Conservation (phyloP, 768 basidiomycete species). For the Kwoniella heveanensis region DNA sequence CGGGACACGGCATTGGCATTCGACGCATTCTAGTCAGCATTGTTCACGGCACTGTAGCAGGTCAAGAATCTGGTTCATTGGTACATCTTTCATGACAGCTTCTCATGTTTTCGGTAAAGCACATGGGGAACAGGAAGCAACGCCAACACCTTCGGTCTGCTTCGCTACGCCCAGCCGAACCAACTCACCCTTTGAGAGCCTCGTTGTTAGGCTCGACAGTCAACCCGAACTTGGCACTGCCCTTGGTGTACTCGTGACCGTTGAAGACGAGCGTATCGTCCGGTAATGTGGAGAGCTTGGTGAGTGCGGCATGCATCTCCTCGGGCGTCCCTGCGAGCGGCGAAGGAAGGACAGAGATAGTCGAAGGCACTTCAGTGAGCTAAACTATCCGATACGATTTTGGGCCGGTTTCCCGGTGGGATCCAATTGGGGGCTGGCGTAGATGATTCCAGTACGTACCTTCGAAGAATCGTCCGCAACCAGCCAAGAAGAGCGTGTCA, state of each 20-base stretch:
- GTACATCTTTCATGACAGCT: neutral
- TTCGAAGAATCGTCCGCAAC: conserved; percentile 95
- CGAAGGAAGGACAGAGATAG: no score
- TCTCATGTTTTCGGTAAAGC: neutral
- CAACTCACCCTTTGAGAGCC: conserved; percentile 61
- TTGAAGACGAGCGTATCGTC: conserved; percentile 77
- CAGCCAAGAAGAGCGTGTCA: conserved; percentile 81
- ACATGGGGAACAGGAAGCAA: neutral
- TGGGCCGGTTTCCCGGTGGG: no score
- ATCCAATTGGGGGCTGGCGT: no score
- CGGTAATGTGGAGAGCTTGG: conserved; percentile 73
- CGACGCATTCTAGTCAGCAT: neutral
- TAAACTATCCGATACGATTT: no score
- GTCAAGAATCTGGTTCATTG: neutral
- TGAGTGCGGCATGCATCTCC: conserved; percentile 74
- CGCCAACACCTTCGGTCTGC: no score
- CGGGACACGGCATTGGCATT: neutral
- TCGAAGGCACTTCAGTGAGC: no score
- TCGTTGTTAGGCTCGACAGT: conserved; percentile 61
- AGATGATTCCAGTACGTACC: conserved; percentile 22
- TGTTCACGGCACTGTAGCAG: neutral
- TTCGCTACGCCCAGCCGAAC: no score
- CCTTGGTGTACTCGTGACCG: conserved; percentile 88
- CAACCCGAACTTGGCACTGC: conserved; percentile 69
- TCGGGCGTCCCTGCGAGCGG: conserved; percentile 46